Evolutionary conservation across 2,329 filamentous ascomycete genomes (phyloP).

Genomic region (Akanthomyces muscarius): DNA sequence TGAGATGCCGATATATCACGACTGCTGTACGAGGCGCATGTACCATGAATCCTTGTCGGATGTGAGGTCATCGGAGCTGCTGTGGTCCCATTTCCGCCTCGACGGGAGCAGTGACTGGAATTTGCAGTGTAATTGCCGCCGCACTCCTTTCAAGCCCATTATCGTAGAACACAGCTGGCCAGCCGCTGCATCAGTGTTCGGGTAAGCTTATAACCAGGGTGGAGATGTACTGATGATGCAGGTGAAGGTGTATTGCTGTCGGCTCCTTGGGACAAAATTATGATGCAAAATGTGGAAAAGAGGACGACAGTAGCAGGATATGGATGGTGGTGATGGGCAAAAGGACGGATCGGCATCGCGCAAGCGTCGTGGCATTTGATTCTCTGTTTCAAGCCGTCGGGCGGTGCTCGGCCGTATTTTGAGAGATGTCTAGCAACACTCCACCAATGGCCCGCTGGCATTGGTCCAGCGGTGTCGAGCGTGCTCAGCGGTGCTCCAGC

Average conservation of each 20-base stretch:
- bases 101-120: slow-evolving; percentile 29
- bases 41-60: slow-evolving; percentile 27
- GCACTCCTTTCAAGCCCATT: slow-evolving; percentile 39
- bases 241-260: neutral
- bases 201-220: slow-evolving; percentile 15
- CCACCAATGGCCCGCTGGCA: slow-evolving; percentile 26
- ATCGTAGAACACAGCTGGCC: slow-evolving; percentile 18
- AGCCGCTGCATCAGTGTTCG: slow-evolving; percentile 11
- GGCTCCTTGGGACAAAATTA: neutral
- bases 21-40: slow-evolving; percentile 14
- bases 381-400: slow-evolving; percentile 32
- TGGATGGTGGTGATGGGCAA: neutral
- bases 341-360: neutral
- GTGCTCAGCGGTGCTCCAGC: slow-evolving; percentile 6
- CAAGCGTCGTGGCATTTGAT: slow-evolving; percentile 14
- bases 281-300: neutral
- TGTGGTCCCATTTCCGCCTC: slow-evolving; percentile 27
- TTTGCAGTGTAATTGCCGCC: slow-evolving; percentile 33
- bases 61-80: slow-evolving; percentile 19
- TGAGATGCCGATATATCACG: neutral
- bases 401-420: slow-evolving; percentile 37
- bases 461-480: slow-evolving; percentile 3
- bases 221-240: neutral
- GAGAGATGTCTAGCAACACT: slow-evolving; percentile 30
- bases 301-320: neutral